These are phyloP conservation scores for Xylaria grammica DNA, from an alignment of 495 filamentous ascomycete genomes.

Conservation along the genomic window DNA sequence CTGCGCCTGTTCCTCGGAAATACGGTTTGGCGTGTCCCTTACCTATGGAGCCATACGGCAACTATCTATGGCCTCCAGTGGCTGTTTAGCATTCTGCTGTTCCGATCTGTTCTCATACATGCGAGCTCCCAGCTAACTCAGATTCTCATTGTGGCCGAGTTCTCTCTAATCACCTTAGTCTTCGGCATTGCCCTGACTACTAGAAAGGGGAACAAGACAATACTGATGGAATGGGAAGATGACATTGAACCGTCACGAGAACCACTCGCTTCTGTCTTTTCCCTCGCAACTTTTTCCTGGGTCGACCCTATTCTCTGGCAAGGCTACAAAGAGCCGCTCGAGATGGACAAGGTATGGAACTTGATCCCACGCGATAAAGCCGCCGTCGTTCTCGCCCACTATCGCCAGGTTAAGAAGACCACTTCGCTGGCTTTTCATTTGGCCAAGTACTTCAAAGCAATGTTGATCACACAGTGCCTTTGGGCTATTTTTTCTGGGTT, in stretches of 20 bases:
- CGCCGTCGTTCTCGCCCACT: constrained; percentile 74
- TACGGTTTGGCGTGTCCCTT: constrained; percentile 67
- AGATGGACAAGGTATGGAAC: constrained; percentile 90
- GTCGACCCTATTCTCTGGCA: constrained; percentile 86
- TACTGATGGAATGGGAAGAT: constrained; percentile 84
- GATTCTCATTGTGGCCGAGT: constrained; percentile 69
- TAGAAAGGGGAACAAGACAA: constrained; percentile 88
- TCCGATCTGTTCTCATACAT: constrained; percentile 86
- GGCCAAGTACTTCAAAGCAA: constrained; percentile 77
- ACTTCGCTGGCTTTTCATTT: constrained; percentile 81
- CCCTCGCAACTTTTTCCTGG: constrained; percentile 88
- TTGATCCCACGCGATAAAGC: constrained; percentile 87
- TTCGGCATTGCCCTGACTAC: constrained; percentile 77
- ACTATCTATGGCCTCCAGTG: constrained; percentile 84
- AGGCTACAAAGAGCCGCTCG: constrained; percentile 86
- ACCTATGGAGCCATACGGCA: constrained; percentile 92
- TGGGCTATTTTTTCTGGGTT: constrained; percentile 81
- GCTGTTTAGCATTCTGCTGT: constrained; percentile 73
- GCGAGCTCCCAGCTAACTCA: constrained; percentile 66
- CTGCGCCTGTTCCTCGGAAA: constrained; percentile 75
- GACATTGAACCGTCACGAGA: constrained; percentile 84
- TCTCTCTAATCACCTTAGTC: constrained; percentile 74
- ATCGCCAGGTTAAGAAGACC: constrained; percentile 85
- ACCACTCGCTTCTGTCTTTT: constrained; percentile 84
- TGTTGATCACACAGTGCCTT: constrained; percentile 74